Conservation (phyloP, 805 yeast species). For the Cyberlindnera galapagoensis region DNA sequence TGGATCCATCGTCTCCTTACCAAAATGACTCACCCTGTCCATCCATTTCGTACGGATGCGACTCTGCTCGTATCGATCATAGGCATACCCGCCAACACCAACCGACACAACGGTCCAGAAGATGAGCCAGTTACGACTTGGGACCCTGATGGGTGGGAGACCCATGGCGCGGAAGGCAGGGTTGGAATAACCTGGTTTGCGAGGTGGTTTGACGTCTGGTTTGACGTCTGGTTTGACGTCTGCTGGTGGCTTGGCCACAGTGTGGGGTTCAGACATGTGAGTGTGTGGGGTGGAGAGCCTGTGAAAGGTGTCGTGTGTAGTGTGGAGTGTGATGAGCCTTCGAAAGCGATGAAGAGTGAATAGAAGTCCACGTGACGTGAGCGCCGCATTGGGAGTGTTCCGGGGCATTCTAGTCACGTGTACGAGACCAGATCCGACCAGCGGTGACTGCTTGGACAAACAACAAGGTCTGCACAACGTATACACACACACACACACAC, state of each 20-base stretch:
- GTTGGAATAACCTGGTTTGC: conserved; percentile 45
- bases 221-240: not conserved
- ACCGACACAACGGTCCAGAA: conserved; percentile 70
- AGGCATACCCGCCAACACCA: conserved; percentile 67
- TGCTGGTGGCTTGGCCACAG: not conserved
- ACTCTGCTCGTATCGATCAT: conserved; percentile 72
- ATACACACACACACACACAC: no score
- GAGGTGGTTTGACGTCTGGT: conserved; percentile 6
- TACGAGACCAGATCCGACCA: no score
- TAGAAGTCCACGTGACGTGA: no score
- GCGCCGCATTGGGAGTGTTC: no score
- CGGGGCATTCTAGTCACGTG: no score
- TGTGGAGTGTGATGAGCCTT: no score
- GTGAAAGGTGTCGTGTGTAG: no score
- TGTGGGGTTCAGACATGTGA: not conserved
- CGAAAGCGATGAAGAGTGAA: no score
- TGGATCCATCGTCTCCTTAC: conserved; percentile 41
- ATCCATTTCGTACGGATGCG: conserved; percentile 61
- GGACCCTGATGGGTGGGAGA: conserved; percentile 66
- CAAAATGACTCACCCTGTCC: conserved; percentile 46
- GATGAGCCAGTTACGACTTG: conserved; percentile 89
- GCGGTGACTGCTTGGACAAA: no score
- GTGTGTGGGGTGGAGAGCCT: not conserved
- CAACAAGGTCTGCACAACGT: no score
- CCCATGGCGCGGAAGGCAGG: conserved; percentile 88